Evolutionary conservation across 2,329 filamentous ascomycete species (phyloP).

Genomic region (Pseudocercospora fijiensis): DNA sequence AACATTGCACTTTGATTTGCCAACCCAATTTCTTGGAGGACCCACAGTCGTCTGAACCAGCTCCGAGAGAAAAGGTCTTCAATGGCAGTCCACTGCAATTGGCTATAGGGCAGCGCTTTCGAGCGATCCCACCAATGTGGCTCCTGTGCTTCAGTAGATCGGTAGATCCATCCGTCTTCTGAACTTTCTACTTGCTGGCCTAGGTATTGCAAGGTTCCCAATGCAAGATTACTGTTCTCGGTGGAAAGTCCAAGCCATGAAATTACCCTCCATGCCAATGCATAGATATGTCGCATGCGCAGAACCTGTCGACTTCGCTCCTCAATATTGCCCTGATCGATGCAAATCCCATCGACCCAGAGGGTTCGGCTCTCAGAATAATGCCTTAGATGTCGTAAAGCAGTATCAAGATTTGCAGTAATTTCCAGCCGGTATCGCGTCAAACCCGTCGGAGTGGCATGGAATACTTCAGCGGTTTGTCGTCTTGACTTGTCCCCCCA

Average conservation of each 20-base stretch:
- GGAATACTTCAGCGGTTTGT: background rate
- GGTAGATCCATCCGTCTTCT: background rate
- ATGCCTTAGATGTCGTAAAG: background rate
- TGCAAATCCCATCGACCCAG: background rate
- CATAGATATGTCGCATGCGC: background rate
- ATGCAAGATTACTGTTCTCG: background rate
- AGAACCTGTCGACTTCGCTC: background rate
- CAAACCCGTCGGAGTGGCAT: background rate
- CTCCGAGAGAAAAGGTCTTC: background rate
- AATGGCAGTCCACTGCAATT: background rate
- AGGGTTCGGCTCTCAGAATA: background rate
- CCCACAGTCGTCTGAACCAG: background rate
- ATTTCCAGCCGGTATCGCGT: background rate
- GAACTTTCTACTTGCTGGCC: background rate
- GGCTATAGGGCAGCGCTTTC: background rate
- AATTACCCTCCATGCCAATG: background rate
- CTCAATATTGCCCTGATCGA: too few species aligned
- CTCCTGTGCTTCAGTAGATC: background rate
- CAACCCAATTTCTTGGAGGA: background rate
- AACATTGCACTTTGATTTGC: background rate
- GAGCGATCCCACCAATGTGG: background rate
- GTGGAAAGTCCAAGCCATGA: background rate
- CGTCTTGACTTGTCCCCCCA: background rate
- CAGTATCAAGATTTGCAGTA: background rate
- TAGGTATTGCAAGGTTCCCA: background rate